A percentile compares a stretch with the other conserved stretches of the same genome.
Conservation (phyloP, 345 rosid species). For the Eucalyptus sp. region DNA sequence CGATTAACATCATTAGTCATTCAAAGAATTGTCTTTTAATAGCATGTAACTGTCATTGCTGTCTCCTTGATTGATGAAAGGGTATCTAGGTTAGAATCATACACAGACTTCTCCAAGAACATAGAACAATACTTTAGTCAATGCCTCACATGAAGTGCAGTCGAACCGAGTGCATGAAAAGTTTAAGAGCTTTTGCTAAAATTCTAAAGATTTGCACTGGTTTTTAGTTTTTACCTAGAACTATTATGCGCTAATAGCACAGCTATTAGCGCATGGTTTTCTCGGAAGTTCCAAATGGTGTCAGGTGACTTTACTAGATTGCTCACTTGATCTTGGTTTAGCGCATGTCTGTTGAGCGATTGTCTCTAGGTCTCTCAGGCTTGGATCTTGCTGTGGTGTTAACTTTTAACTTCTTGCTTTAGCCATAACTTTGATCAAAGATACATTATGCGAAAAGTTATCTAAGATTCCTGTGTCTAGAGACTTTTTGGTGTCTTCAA, state of each 20-base stretch:
- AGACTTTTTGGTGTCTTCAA: neutral
- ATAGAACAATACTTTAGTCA: neutral
- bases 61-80: neutral
- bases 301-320: neutral
- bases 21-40: neutral
- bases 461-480: neutral
- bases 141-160: neutral
- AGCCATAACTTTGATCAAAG: neutral
- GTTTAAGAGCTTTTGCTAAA: neutral
- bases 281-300: neutral
- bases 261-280: neutral
- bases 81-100: neutral
- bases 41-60: neutral
- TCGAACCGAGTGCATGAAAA: neutral
- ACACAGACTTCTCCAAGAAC: neutral
- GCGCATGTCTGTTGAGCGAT: neutral
- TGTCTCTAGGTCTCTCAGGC: neutral
- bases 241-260: neutral
- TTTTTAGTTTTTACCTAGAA: too few relatives aligned
- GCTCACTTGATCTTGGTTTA: neutral
- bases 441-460: neutral
- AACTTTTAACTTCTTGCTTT: neutral
- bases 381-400: neutral
- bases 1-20: neutral
- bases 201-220: neutral